phyloP scores from a whole-genome alignment of 2,329 filamentous ascomycete genomes.

The Penicillium sp. region DNA sequence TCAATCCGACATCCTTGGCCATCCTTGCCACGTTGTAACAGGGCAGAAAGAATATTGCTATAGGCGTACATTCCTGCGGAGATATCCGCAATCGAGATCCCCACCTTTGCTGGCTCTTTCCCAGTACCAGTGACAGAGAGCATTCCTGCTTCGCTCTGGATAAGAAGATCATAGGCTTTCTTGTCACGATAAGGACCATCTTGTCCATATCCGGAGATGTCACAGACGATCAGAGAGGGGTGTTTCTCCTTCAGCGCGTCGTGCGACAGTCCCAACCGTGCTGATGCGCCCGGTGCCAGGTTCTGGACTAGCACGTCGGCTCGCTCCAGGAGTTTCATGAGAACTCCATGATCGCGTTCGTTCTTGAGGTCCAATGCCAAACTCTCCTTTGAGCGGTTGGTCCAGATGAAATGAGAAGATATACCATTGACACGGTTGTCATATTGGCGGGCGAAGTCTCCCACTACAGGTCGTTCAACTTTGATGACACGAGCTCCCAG shows the following conservation, averaged over 20 bases:
- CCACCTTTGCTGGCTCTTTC: conserved; percentile 50
- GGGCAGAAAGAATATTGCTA: conserved; percentile 51
- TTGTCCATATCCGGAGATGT: conserved; percentile 56
- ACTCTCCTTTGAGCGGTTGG: conserved; percentile 56
- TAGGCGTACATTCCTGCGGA: conserved; percentile 56
- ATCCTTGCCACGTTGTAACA: conserved; percentile 51
- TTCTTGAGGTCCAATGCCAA: conserved; percentile 53
- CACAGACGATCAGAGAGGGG: conserved; percentile 53
- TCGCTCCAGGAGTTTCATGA: conserved; percentile 46
- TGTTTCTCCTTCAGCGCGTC: conserved; percentile 44
- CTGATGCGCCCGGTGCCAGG: conserved; percentile 52
- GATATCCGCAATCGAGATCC: conserved; percentile 58
- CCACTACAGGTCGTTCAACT: conserved; percentile 52
- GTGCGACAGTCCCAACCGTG: conserved; percentile 51
- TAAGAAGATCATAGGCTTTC: conserved; percentile 58
- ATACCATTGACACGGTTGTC: conserved; percentile 53
- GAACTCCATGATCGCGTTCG: conserved; percentile 41
- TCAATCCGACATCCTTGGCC: conserved; percentile 53
- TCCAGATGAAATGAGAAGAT: conserved; percentile 58
- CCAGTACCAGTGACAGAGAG: conserved; percentile 52
- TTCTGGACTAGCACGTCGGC: conserved; percentile 58
- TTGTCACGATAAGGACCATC: conserved; percentile 55
- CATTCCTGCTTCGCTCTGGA: conserved; percentile 57
- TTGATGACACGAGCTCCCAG: conserved; percentile 58
- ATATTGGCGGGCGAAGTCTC: conserved; percentile 56